These are phyloP conservation scores for Trichoderma aggressivum DNA, from an alignment of 2,329 filamentous ascomycete species.

Conservation along the genomic window DNA sequence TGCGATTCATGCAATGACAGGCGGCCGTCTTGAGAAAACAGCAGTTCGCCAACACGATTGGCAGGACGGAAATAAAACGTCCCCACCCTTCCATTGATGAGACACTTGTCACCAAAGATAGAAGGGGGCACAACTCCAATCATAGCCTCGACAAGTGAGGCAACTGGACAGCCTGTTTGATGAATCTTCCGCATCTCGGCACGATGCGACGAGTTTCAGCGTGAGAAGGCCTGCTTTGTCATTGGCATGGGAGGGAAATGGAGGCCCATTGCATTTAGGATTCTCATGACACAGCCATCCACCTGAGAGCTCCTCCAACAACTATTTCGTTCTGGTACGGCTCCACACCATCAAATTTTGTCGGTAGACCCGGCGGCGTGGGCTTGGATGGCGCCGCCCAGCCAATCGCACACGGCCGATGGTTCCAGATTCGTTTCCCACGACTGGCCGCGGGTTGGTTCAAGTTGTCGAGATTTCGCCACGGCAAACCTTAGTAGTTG, in stretches of 20 bases:
- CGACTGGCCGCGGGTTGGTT: background rate
- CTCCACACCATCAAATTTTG: conserved; percentile 10
- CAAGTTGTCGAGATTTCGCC: background rate
- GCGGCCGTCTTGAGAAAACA: background rate
- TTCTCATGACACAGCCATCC: background rate
- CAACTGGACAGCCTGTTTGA: background rate
- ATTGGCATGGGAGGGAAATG: background rate
- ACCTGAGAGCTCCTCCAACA: background rate
- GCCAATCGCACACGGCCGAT: background rate
- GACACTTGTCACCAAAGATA: background rate
- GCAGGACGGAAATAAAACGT: conserved; percentile 9
- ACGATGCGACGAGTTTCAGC: background rate
- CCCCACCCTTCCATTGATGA: conserved; percentile 6
- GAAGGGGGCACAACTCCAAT: background rate
- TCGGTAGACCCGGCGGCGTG: conserved; percentile 5
- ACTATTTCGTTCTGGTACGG: background rate
- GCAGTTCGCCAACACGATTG: conserved; percentile 8
- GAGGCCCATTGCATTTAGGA: background rate
- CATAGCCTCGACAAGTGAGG: background rate
- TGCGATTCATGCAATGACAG: conserved; percentile 11
- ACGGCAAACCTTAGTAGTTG: conserved; percentile 2
- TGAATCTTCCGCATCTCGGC: background rate
- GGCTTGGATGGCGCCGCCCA: background rate
- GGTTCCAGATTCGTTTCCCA: background rate
- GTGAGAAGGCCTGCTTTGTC: background rate